phyloP scores from a whole-genome alignment of 495 filamentous ascomycete species.

The Hypomontagnella submonticulosa region DNA sequence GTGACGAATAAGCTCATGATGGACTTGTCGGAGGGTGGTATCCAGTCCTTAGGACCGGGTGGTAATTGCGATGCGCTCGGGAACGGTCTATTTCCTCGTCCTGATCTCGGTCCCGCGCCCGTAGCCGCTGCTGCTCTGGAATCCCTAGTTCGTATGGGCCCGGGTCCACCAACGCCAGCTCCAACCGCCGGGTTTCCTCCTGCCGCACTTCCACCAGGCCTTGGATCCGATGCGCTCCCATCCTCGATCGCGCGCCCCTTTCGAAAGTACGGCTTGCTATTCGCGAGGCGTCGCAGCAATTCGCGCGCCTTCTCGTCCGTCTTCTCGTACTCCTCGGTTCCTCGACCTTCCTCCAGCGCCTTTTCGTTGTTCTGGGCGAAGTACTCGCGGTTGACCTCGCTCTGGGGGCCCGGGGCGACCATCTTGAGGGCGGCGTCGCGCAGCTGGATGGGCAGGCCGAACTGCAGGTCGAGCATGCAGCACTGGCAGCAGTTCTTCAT shows the following conservation, averaged over 20 bases:
- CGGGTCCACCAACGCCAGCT: constrained; percentile 61
- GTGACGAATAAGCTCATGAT: constrained; percentile 94
- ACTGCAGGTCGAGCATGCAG: constrained; percentile 97
- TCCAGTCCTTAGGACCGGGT: constrained; percentile 81
- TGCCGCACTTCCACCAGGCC: constrained; percentile 52
- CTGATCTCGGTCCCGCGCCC: constrained; percentile 49
- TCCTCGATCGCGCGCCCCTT: constrained; percentile 76
- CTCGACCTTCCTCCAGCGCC: constrained; percentile 89
- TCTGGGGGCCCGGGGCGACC: constrained; percentile 90
- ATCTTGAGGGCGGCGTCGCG: constrained; percentile 98
- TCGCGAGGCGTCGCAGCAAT: constrained; percentile 82
- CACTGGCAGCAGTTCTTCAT: constrained; percentile 98
- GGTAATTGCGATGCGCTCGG: constrained; percentile 78
- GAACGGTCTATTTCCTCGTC: constrained; percentile 65
- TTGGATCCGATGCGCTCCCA: constrained; percentile 55
- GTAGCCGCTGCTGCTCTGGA: constrained; percentile 62
- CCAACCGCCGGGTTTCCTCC: constrained; percentile 59
- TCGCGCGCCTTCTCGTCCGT: constrained; percentile 96
- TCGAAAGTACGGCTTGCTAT: constrained; percentile 93
- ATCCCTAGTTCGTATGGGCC: constrained; percentile 77
- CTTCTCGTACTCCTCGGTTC: constrained; percentile 90
- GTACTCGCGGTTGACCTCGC: constrained; percentile 93
- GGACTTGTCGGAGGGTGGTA: constrained; percentile 81
- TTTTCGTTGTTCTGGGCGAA: constrained; percentile 97
- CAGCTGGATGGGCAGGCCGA: constrained; percentile 91